These are phyloP conservation scores for Neofusicoccum umdonicola DNA, from an alignment of 2,329 filamentous ascomycete species.

Conservation along the genomic window DNA sequence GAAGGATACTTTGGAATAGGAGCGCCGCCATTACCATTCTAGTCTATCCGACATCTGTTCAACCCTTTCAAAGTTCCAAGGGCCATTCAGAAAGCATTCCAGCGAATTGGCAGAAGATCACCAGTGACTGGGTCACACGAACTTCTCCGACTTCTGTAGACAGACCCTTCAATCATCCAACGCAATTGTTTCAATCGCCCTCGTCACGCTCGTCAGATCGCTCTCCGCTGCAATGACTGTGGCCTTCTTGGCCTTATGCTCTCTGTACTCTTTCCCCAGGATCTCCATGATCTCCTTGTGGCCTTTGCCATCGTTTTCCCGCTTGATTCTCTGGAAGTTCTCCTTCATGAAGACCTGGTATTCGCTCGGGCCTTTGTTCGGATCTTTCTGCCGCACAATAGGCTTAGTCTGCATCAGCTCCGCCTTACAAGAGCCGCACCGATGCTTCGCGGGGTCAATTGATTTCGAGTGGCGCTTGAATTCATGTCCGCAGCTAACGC, in stretches of 20 bases:
- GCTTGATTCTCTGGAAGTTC: constrained; percentile 62
- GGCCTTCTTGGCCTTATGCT: constrained; percentile 39
- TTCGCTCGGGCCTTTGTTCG: constrained; percentile 39
- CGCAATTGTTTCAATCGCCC: constrained; percentile 17
- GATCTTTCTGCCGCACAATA: constrained; percentile 26
- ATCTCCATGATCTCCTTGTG: constrained; percentile 62
- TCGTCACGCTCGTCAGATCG: constrained; percentile 4
- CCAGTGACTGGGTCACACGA: too few species aligned
- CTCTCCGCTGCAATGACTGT: not conserved
- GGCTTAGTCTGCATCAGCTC: constrained; percentile 76
- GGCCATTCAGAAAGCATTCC: too few species aligned
- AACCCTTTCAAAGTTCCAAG: too few species aligned
- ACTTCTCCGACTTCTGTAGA: not conserved
- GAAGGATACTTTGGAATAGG: too few species aligned
- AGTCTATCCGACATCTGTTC: too few species aligned
- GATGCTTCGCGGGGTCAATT: constrained; percentile 68
- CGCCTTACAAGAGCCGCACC: constrained; percentile 73
- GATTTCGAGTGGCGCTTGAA: constrained; percentile 85
- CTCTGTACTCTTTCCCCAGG: constrained; percentile 62
- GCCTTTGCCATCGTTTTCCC: constrained; percentile 54
- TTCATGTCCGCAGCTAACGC: constrained; percentile 69
- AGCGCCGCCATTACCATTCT: too few species aligned
- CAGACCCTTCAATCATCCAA: constrained; percentile 7
- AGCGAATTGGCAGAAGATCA: too few species aligned
- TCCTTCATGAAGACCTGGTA: constrained; percentile 64